These are phyloP conservation scores for Trichosporon sp. DNA, from an alignment of 1,284 basidiomycete species.

Conservation along the genomic window DNA sequence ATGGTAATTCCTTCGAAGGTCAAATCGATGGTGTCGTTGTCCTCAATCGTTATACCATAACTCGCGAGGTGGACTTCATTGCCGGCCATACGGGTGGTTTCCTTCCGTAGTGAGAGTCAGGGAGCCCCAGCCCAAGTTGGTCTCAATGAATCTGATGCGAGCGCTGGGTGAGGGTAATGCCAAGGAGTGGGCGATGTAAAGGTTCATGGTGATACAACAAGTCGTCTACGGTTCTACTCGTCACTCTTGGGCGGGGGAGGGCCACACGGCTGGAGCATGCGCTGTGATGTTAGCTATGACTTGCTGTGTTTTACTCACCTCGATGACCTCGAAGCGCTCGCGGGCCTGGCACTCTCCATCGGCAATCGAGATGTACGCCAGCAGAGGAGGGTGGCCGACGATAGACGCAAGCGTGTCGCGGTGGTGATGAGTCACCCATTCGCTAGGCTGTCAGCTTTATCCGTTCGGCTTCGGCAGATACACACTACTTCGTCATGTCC, in stretches of 20 bases:
- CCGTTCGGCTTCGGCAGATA: constrained; percentile 10
- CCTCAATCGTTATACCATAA: background rate
- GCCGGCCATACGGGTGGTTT: background rate
- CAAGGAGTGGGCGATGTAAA: background rate
- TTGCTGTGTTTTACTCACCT: constrained; percentile 56
- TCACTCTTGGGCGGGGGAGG: constrained; percentile 91
- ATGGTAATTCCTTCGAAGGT: background rate
- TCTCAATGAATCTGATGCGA: background rate
- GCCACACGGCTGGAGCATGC: constrained; percentile 97
- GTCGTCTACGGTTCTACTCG: constrained; percentile 48
- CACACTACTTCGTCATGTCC: constrained; percentile 87
- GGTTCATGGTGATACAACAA: constrained; percentile 14
- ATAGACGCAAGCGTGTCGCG: constrained; percentile 89
- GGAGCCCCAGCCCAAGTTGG: no score
- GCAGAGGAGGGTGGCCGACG: constrained; percentile 79
- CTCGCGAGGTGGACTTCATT: background rate
- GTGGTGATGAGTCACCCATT: constrained; percentile 97
- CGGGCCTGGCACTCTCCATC: constrained; percentile 87
- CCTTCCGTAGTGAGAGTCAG: background rate
- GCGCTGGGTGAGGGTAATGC: background rate
- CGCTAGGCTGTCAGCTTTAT: constrained; percentile 53
- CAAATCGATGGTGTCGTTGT: background rate
- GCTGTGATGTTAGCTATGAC: constrained; percentile 51
- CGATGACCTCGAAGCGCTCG: constrained; percentile 89
- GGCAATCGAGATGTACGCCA: constrained; percentile 82